Conservation (phyloP, 441 rosid species). For the Rhodomyrtus psidioides region DNA sequence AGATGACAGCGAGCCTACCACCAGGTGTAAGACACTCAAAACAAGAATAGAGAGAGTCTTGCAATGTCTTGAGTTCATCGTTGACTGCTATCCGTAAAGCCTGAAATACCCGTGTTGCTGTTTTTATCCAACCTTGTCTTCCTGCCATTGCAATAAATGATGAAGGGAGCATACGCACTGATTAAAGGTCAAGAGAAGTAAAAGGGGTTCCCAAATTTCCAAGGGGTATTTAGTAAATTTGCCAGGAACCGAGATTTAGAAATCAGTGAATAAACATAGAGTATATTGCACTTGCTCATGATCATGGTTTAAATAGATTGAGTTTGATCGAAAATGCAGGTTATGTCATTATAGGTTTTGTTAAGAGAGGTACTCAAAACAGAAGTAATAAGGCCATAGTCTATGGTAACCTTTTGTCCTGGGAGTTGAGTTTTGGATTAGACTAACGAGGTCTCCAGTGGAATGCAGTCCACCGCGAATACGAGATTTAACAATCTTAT, state of each 20-base stretch:
- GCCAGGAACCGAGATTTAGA: neutral
- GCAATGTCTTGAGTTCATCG: slow-evolving; percentile 77
- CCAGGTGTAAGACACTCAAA: slow-evolving; percentile 83
- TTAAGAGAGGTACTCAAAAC: neutral
- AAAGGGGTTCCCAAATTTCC: neutral
- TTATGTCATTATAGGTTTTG: neutral
- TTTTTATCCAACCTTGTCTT: slow-evolving; percentile 95
- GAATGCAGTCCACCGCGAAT: slow-evolving; percentile 68
- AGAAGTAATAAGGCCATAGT: neutral
- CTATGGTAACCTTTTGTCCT: slow-evolving; percentile 37
- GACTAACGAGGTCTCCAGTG: slow-evolving; percentile 68
- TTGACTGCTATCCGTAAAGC: slow-evolving; percentile 91
- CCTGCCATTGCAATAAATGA: slow-evolving; percentile 37
- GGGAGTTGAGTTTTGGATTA: slow-evolving; percentile 40
- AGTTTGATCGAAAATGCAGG: no score
- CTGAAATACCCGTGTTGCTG: slow-evolving; percentile 94
- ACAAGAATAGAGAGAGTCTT: slow-evolving; percentile 52
- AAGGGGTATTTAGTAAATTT: neutral
- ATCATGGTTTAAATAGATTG: no score
- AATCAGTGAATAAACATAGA: neutral
- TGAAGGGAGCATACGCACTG: neutral
- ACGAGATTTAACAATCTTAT: slow-evolving; percentile 64
- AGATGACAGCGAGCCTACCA: slow-evolving; percentile 86
- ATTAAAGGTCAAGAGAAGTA: neutral
- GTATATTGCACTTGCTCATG: no score